Evolutionary conservation across 2,329 filamentous ascomycete species (phyloP).

Genomic region (Alternaria novae-zelandiae): DNA sequence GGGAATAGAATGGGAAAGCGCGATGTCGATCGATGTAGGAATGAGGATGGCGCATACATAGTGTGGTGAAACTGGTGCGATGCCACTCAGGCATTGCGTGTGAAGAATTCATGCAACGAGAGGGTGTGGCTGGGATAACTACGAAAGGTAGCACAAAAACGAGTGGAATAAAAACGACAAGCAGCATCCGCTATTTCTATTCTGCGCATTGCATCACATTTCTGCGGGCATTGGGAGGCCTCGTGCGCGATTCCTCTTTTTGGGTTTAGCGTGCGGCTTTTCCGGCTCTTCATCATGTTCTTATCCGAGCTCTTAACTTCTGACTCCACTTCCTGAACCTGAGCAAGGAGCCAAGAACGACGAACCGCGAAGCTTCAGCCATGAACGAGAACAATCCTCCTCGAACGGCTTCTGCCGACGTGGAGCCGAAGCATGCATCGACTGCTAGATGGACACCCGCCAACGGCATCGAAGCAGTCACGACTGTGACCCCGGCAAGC

Average conservation of each 20-base stretch:
- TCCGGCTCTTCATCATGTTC: conserved; percentile 9
- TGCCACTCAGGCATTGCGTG: neutral
- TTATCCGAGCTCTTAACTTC: conserved; percentile 9
- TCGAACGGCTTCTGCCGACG: neutral
- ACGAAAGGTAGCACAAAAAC: neutral
- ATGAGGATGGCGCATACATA: neutral
- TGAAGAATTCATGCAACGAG: neutral
- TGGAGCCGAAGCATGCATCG: conserved; percentile 6
- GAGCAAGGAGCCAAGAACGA: neutral
- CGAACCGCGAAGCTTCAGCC: neutral
- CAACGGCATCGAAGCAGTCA: conserved; percentile 20
- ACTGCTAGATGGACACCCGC: conserved; percentile 19
- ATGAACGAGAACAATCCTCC: conserved; percentile 2
- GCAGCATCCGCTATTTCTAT: neutral
- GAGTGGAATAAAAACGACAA: neutral
- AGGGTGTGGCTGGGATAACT: neutral
- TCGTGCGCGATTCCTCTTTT: neutral
- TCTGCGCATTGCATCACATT: neutral
- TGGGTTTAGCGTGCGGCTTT: conserved; percentile 11
- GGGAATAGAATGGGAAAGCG: neutral
- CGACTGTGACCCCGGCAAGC: conserved; percentile 12
- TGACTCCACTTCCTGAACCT: conserved; percentile 9
- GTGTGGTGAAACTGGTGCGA: neutral
- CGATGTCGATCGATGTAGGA: neutral
- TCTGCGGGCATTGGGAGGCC: neutral